Percentiles rank a stretch among this genome's conserved stretches.
These are phyloP conservation scores for Prunus dulcis DNA, from an alignment of 306 rosid species.

Conservation along the genomic window DNA sequence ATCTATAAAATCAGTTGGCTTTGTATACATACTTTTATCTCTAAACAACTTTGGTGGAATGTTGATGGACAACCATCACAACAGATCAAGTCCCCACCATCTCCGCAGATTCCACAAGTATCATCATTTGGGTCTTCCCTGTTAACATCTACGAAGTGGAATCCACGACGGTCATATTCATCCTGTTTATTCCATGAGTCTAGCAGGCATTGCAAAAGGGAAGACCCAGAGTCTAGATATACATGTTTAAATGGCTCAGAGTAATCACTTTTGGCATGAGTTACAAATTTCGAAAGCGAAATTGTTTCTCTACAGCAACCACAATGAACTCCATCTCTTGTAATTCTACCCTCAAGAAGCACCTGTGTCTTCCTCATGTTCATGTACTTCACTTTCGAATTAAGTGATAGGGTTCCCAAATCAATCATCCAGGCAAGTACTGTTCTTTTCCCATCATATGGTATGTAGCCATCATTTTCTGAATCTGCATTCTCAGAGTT, in stretches of 20 bases:
- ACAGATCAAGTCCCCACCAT: constrained; percentile 93
- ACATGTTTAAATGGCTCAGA: constrained; percentile 59
- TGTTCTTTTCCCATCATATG: constrained; percentile 78
- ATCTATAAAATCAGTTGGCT: not conserved
- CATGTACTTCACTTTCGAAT: constrained; percentile 63
- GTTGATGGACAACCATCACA: constrained; percentile 98
- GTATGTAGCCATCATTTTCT: constrained; percentile 63
- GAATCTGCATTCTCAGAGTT: constrained; percentile 65
- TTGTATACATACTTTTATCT: constrained; percentile 54
- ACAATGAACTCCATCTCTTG: constrained; percentile 78
- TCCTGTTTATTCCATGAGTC: constrained; percentile 88
- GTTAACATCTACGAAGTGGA: constrained; percentile 63
- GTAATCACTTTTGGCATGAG: constrained; percentile 63
- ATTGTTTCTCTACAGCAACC: constrained; percentile 65
- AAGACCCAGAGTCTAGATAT: constrained; percentile 51
- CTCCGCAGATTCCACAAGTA: constrained; percentile 95
- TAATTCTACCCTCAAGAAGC: constrained; percentile 57
- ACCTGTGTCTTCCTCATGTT: constrained; percentile 34
- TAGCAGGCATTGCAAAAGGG: constrained; percentile 81
- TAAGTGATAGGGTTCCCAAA: constrained; percentile 59
- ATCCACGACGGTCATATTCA: constrained; percentile 57
- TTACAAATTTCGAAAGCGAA: constrained; percentile 59
- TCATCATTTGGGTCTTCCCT: constrained; percentile 95
- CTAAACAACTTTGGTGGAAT: constrained; percentile 88
- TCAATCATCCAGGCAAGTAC: constrained; percentile 89